Percentiles rank a stretch among this genome's conserved stretches.
These are phyloP conservation scores for Obelidium mucronatum DNA, from an alignment of 192 early-diverging fungal genomes.

Conservation along the genomic window DNA sequence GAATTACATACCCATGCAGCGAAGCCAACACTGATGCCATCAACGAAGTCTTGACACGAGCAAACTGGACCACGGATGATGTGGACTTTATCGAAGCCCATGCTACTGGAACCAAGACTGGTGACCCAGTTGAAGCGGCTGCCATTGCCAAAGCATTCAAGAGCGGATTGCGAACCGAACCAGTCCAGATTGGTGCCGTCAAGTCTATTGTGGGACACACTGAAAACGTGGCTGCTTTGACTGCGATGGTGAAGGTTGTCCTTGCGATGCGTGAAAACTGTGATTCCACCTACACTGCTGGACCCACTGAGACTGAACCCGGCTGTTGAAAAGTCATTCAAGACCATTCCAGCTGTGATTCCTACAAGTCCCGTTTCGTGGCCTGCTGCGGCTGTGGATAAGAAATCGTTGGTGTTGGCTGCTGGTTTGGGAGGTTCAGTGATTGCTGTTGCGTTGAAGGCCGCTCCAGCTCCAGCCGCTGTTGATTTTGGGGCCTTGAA, in stretches of 20 bases:
- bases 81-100: slow-evolving; percentile 19
- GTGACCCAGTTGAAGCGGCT: neutral
- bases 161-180: neutral
- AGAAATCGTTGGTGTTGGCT: neutral
- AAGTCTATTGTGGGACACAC: slow-evolving; percentile 5
- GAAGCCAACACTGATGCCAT: neutral
- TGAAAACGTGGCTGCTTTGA: slow-evolving; percentile 12
- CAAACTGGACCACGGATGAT: neutral
- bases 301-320: neutral
- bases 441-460: neutral
- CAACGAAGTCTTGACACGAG: neutral
- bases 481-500: too few relatives aligned
- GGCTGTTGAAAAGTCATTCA: neutral
- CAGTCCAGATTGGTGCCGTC: neutral
- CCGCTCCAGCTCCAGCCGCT: neutral
- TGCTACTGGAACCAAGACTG: slow-evolving; percentile 18
- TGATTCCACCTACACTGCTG: slow-evolving; percentile 4
- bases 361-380: neutral
- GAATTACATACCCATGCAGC: slow-evolving; percentile 4
- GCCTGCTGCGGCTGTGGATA: neutral
- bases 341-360: neutral
- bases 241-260: slow-evolving; percentile 2
- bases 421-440: slow-evolving; percentile 19
- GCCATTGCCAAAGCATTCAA: slow-evolving; percentile 2
- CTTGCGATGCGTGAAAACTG: neutral